phyloP scores from a whole-genome alignment of 2,329 filamentous ascomycete species.

The Myriosclerotinia scirpicola region DNA sequence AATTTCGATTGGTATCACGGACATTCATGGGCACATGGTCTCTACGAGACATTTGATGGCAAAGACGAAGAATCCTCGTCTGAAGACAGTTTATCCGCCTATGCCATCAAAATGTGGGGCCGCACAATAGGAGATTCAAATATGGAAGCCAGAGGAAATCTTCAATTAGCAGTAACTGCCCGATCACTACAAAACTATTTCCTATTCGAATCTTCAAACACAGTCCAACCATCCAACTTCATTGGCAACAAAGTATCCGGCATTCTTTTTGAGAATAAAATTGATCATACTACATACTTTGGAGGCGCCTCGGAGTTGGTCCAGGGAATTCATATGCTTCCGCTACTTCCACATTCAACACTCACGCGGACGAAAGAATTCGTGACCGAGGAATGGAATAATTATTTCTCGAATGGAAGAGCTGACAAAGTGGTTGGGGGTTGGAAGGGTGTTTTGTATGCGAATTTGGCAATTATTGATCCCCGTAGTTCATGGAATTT shows the following conservation, averaged over 20 bases:
- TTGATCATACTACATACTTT: constrained; percentile 91
- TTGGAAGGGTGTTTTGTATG: constrained; percentile 84
- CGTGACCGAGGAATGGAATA: constrained; percentile 78
- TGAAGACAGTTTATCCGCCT: constrained; percentile 80
- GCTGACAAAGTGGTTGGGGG: constrained; percentile 67
- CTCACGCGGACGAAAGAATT: constrained; percentile 68
- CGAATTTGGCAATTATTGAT: constrained; percentile 77
- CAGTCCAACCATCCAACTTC: constrained; percentile 71
- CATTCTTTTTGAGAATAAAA: constrained; percentile 90
- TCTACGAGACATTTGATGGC: constrained; percentile 69
- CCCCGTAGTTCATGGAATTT: constrained; percentile 69
- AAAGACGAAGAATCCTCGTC: constrained; percentile 87
- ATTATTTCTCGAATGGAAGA: constrained; percentile 69
- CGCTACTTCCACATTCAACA: constrained; percentile 50
- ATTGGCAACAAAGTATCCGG: constrained; percentile 73
- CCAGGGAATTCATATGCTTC: constrained; percentile 48
- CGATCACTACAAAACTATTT: constrained; percentile 79
- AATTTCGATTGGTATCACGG: constrained; percentile 89
- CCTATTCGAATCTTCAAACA: constrained; percentile 71
- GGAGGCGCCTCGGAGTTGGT: constrained; percentile 71
- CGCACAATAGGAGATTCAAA: constrained; percentile 69
- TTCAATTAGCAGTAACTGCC: constrained; percentile 79
- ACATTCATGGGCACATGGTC: constrained; percentile 87
- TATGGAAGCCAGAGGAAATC: constrained; percentile 73
- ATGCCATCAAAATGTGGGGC: constrained; percentile 94